Evolutionary conservation across 169 alveolate genomes (phyloP), one percentile per base, ranked within the genome.

Genomic region (Plasmodium gonderi): DNA sequence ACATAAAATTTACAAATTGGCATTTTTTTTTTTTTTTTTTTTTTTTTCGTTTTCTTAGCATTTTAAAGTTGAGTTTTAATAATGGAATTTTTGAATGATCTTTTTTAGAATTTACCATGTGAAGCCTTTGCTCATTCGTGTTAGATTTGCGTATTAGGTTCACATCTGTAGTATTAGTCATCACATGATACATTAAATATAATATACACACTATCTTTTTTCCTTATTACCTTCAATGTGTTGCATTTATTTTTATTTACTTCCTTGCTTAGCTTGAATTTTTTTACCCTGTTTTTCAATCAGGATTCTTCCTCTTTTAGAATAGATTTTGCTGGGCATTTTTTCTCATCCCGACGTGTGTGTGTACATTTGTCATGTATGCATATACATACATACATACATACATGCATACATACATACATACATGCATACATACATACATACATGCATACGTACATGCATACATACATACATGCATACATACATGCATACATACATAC

Each of bases 11-110:
- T n/a, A n/a, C n/a, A n/a, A n/a, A n/a, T n/a, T n/a, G n/a, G n/a
- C n/a, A n/a, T 60, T 60, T 68, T 68, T 67, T 67, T 67, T 67
- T 26, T 26, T 67, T 68, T 68, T 68, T 68, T 68, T 60, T 60
- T 60, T 60, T 68, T 68, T 67, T 67, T 67, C 17, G 2, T 26
- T 67, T 9, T 9, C 51, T 42, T 42, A 42, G 14, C 51, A 0
- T 54, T 54, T 54, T 17, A 54, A n/a, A n/a, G n/a, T n/a, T n/a
- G n/a, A n/a, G n/a, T n/a, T n/a, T n/a, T n/a, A n/a, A n/a, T n/a
- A n/a, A n/a, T n/a, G n/a, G n/a, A n/a, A n/a, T n/a, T n/a, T n/a
- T n/a, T n/a, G n/a, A n/a, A n/a, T 54, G 69, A n/a, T 3, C 11
- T 54, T 54, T n/a, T n/a, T n/a, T n/a, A n/a, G 23, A 8, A 54